Conservation (phyloP, 2,329 filamentous ascomycete species). For the Neofusicoccum umdonicola region DNA sequence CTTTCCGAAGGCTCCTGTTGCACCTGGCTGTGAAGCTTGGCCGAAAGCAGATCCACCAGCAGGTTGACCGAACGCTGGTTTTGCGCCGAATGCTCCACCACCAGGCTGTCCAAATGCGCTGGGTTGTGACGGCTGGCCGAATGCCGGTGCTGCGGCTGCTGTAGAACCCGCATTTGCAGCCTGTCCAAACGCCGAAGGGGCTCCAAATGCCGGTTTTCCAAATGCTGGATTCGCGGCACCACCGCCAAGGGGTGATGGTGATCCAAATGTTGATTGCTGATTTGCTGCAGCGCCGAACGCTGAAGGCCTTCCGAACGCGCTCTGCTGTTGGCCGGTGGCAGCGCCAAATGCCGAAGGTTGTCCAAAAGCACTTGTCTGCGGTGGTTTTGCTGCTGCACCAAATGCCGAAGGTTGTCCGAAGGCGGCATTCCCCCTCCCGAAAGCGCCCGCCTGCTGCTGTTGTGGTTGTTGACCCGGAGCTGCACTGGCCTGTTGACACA, state of each 20-base stretch:
- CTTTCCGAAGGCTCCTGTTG: slow-evolving; percentile 28
- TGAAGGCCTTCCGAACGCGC: slow-evolving; percentile 16
- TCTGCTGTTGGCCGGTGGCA: slow-evolving; percentile 3
- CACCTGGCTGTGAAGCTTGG: slow-evolving; percentile 21
- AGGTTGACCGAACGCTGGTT: slow-evolving; percentile 33
- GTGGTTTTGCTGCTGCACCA: slow-evolving; percentile 1
- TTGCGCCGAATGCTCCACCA: slow-evolving; percentile 26
- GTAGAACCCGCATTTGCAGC: slow-evolving; percentile 19
- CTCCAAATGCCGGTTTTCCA: slow-evolving; percentile 23
- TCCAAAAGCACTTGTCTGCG: neutral
- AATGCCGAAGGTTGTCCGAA: slow-evolving; percentile 1
- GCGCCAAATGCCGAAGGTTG: slow-evolving; percentile 5
- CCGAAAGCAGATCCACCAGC: slow-evolving; percentile 30
- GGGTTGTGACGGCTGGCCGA: slow-evolving; percentile 24
- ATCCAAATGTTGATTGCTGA: slow-evolving; percentile 20
- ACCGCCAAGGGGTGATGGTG: neutral
- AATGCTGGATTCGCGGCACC: slow-evolving; percentile 23
- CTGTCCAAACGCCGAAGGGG: slow-evolving; percentile 25
- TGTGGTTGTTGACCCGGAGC: neutral
- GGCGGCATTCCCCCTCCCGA: neutral
- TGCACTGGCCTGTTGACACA: slow-evolving; percentile 19
- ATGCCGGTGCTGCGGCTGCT: slow-evolving; percentile 14
- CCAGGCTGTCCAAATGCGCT: slow-evolving; percentile 20
- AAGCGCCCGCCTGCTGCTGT: neutral
- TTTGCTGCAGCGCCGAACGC: slow-evolving; percentile 11